phyloP scores from a whole-genome alignment of 2,329 filamentous ascomycete species.

The Diplodia seriata region DNA sequence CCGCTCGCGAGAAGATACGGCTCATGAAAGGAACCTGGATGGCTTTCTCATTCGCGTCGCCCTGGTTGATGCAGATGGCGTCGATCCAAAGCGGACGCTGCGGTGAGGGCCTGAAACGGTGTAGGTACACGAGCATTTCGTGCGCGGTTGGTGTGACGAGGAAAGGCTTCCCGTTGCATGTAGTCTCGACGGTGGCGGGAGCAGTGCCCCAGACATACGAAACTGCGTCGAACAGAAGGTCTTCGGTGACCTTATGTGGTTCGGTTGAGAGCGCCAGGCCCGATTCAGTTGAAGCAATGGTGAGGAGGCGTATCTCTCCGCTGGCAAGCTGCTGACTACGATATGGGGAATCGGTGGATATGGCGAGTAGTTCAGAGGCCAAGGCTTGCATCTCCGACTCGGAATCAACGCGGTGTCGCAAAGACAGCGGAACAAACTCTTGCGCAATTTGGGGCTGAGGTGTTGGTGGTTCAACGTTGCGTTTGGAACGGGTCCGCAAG shows the following conservation, averaged over 20 bases:
- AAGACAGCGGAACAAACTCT: not conserved
- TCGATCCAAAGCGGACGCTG: slow-evolving; percentile 34
- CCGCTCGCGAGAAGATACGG: not conserved
- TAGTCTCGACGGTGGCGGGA: not conserved
- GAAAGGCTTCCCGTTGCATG: not conserved
- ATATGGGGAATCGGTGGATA: too few relatives aligned
- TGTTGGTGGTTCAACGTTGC: too few relatives aligned
- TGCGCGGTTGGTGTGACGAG: not conserved
- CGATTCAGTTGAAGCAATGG: not conserved
- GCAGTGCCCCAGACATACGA: slow-evolving; percentile 12
- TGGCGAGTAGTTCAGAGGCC: too few relatives aligned
- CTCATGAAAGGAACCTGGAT: slow-evolving; percentile 12
- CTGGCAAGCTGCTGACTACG: not conserved
- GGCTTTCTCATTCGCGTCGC: slow-evolving; percentile 22
- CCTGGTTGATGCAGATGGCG: slow-evolving; percentile 36
- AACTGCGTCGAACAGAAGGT: not conserved
- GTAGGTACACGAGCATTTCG: not conserved
- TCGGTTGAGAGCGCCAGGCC: not conserved
- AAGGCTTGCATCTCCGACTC: too few relatives aligned
- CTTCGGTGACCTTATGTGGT: not conserved
- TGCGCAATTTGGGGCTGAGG: not conserved
- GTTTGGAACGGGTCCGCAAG: not conserved
- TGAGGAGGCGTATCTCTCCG: not conserved
- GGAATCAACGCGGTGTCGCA: fast-evolving
- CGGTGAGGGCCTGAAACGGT: not conserved